These are phyloP conservation scores for Beauveria australis DNA, from an alignment of 2,329 filamentous ascomycete species.

Conservation along the genomic window DNA sequence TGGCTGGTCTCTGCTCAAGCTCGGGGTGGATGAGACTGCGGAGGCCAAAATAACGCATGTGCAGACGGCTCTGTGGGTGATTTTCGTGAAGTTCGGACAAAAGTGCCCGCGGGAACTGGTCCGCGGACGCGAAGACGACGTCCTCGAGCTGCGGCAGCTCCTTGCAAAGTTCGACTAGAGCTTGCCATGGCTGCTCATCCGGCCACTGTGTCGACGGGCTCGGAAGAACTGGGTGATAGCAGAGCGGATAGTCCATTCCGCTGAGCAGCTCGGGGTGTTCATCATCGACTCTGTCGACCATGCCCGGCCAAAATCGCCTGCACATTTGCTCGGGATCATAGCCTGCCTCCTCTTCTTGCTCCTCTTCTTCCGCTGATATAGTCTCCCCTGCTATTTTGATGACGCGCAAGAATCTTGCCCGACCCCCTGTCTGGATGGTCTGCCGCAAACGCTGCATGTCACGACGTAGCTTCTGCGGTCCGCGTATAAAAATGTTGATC, in stretches of 20 bases:
- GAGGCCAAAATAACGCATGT: slow-evolving; percentile 4
- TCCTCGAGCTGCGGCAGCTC: neutral
- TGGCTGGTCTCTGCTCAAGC: neutral
- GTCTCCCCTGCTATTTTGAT: slow-evolving; percentile 4
- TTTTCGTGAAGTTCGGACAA: neutral
- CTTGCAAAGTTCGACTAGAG: neutral
- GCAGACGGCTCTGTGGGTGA: neutral
- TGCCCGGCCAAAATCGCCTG: no score
- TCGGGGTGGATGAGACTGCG: neutral
- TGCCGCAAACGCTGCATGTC: slow-evolving; percentile 1
- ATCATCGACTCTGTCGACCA: no score
- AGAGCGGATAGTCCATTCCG: neutral
- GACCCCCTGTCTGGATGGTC: neutral
- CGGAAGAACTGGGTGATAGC: no score
- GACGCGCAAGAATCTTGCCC: neutral
- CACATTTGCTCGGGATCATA: no score
- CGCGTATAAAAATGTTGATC: neutral
- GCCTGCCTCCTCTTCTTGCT: neutral
- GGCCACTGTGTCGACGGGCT: neutral
- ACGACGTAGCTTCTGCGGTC: neutral
- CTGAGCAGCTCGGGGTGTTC: neutral
- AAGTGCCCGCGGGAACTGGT: neutral
- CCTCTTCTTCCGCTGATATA: neutral
- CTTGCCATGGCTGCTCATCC: slow-evolving; percentile 1
- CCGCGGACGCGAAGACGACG: neutral